Conservation (phyloP, 2,329 filamentous ascomycete genomes). For the Mariannaea sp. region DNA sequence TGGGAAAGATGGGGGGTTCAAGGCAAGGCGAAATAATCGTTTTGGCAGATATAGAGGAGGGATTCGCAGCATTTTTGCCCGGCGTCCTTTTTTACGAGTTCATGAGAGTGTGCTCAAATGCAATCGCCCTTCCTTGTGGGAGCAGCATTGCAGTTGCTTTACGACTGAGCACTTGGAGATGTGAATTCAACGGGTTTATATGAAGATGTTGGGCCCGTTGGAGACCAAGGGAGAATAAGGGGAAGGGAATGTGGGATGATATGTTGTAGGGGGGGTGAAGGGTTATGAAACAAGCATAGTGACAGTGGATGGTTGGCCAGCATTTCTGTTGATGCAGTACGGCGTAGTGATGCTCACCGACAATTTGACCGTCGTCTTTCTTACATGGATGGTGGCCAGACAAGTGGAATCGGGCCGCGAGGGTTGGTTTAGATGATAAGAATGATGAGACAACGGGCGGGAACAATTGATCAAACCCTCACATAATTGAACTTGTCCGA, state of each 20-base stretch:
- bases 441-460: neutral
- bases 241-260: neutral
- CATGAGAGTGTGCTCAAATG: conserved; percentile 20
- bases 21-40: conserved; percentile 2
- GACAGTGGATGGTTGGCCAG: neutral
- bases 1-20: neutral
- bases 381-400: neutral
- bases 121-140: conserved; percentile 12
- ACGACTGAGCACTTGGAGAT: neutral
- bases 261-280: too few relatives aligned
- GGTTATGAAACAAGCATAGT: too few relatives aligned
- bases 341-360: conserved; percentile 7
- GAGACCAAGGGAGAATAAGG: neutral
- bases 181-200: neutral
- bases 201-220: conserved; percentile 5
- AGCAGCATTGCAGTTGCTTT: conserved; percentile 17
- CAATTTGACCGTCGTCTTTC: neutral
- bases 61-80: conserved; percentile 19
- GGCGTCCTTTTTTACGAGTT: conserved; percentile 24
- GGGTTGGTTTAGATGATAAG: neutral
- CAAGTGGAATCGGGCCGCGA: neutral
- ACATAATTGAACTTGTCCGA: too few relatives aligned
- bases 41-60: conserved; percentile 16
- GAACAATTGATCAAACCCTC: too few relatives aligned
- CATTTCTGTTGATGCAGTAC: neutral